Conservation (phyloP, 768 basidiomycete genomes). For the Cyathus striatus region DNA sequence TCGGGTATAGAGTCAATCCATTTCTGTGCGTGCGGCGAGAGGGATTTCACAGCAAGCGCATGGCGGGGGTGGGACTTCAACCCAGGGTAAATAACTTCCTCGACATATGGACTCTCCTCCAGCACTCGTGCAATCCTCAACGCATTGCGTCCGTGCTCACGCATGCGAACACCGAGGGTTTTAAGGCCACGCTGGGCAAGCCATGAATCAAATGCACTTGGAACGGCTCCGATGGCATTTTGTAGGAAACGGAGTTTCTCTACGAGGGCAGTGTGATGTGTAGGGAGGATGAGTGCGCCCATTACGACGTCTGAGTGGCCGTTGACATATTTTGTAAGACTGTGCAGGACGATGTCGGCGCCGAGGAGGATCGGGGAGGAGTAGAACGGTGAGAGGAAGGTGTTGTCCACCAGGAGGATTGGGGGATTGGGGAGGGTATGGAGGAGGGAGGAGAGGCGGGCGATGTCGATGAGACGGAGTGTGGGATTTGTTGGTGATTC, state of each 20-base stretch:
- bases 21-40: slow-evolving; percentile 64
- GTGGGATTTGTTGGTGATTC: slow-evolving; percentile 96
- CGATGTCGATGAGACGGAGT: slow-evolving; percentile 79
- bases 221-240: slow-evolving; percentile 82
- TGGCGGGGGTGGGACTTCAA: slow-evolving; percentile 63
- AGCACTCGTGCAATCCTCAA: slow-evolving; percentile 68
- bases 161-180: slow-evolving; percentile 86
- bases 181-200: slow-evolving; percentile 88
- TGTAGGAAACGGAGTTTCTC: slow-evolving; percentile 79
- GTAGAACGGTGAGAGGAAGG: slow-evolving; percentile 91
- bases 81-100: slow-evolving; percentile 85
- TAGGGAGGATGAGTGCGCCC: slow-evolving; percentile 74
- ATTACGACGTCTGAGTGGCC: slow-evolving; percentile 94
- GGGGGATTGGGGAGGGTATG: slow-evolving; percentile 60
- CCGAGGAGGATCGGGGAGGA: slow-evolving; percentile 79
- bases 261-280: slow-evolving; percentile 40
- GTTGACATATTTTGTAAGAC: slow-evolving; percentile 86
- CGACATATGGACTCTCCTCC: slow-evolving; percentile 50
- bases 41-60: slow-evolving; percentile 53
- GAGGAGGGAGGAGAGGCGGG: slow-evolving; percentile 61
- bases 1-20: slow-evolving; percentile 42
- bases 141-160: slow-evolving; percentile 81
- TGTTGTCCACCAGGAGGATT: slow-evolving; percentile 88
- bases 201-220: slow-evolving; percentile 85
- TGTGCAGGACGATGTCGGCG: slow-evolving; percentile 84